Evolutionary conservation across 2,329 filamentous ascomycete genomes (phyloP).

Genomic region (Penicillium sp.): DNA sequence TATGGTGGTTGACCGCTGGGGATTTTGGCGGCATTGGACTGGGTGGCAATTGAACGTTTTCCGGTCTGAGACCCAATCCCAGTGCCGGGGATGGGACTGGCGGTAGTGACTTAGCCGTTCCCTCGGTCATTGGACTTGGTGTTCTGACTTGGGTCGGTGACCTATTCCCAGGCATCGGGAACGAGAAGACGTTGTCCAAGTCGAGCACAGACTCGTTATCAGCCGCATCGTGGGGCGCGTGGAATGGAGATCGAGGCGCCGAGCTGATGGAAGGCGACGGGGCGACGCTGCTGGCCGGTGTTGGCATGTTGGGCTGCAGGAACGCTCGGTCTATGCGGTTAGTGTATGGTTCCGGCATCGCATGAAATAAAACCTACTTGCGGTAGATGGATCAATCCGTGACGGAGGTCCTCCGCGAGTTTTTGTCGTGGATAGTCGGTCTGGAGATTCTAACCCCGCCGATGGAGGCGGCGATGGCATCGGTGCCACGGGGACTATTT

Average conservation of each 20-base stretch:
- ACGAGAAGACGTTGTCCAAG: slow-evolving; percentile 57
- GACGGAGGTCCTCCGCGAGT: slow-evolving; percentile 53
- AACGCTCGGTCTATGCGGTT: slow-evolving; percentile 40
- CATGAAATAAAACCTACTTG: slow-evolving; percentile 52
- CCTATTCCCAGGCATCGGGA: slow-evolving; percentile 46
- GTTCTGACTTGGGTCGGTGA: slow-evolving; percentile 24
- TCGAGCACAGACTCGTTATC: slow-evolving; percentile 46
- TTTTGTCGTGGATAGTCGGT: slow-evolving; percentile 35
- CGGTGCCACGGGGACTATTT: slow-evolving; percentile 14
- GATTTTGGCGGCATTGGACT: slow-evolving; percentile 21
- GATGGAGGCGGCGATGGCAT: slow-evolving; percentile 31
- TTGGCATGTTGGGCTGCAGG: slow-evolving; percentile 59
- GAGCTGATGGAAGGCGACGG: slow-evolving; percentile 64
- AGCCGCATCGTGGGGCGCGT: slow-evolving; percentile 40
- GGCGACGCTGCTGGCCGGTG: slow-evolving; percentile 63
- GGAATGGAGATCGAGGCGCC: slow-evolving; percentile 46
- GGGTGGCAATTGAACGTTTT: slow-evolving; percentile 22
- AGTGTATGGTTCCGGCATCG: slow-evolving; percentile 5
- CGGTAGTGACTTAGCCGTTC: slow-evolving; percentile 23
- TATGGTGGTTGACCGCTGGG: slow-evolving; percentile 11
- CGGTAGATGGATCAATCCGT: slow-evolving; percentile 58
- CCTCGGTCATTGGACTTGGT: slow-evolving; percentile 23
- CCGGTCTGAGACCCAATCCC: slow-evolving; percentile 14
- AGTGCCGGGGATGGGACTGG: slow-evolving; percentile 19
- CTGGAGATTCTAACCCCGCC: slow-evolving; percentile 27